Percentiles rank a stretch among this genome's conserved stretches.
phyloP scores from a whole-genome alignment of 1,139 yeast species.

The Candida gigantensis region DNA sequence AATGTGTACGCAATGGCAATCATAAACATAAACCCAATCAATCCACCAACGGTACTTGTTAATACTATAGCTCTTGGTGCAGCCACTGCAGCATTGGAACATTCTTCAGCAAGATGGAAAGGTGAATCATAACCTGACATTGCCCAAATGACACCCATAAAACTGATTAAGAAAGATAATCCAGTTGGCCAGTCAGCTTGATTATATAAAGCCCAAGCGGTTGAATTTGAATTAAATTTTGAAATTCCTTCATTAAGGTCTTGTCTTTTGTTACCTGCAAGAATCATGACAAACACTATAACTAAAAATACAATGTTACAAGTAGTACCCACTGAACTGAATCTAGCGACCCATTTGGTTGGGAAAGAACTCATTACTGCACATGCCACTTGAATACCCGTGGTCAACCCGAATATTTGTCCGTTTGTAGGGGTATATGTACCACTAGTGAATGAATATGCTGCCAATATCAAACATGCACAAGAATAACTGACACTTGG shows the following conservation, averaged over 20 bases:
- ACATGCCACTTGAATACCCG: constrained; percentile 54
- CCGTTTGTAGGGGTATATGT: constrained; percentile 48
- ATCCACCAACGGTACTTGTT: constrained; percentile 64
- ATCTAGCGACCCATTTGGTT: constrained; percentile 57
- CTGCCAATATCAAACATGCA: constrained; percentile 61
- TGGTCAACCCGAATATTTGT: constrained; percentile 51
- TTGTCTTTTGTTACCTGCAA: constrained; percentile 53
- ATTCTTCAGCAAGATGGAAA: constrained; percentile 72
- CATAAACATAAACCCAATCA: constrained; percentile 63
- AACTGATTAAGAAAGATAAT: constrained; percentile 58
- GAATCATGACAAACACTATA: constrained; percentile 57
- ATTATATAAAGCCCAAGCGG: constrained; percentile 62
- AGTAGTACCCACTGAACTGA: constrained; percentile 55
- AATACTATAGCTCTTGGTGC: constrained; percentile 69
- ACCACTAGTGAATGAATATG: constrained; percentile 38
- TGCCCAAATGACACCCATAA: constrained; percentile 71
- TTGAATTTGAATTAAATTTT: constrained; percentile 51
- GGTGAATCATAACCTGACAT: constrained; percentile 79
- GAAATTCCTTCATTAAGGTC: constrained; percentile 28
- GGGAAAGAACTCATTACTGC: constrained; percentile 51
- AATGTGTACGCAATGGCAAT: constrained; percentile 66
- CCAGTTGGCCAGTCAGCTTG: constrained; percentile 72
- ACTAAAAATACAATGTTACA: constrained; percentile 53
- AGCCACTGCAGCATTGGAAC: constrained; percentile 63
- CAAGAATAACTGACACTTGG: constrained; percentile 66